Evolutionary conservation across 768 basidiomycete genomes (phyloP).

Genomic region (Paxillus rubicundulus): DNA sequence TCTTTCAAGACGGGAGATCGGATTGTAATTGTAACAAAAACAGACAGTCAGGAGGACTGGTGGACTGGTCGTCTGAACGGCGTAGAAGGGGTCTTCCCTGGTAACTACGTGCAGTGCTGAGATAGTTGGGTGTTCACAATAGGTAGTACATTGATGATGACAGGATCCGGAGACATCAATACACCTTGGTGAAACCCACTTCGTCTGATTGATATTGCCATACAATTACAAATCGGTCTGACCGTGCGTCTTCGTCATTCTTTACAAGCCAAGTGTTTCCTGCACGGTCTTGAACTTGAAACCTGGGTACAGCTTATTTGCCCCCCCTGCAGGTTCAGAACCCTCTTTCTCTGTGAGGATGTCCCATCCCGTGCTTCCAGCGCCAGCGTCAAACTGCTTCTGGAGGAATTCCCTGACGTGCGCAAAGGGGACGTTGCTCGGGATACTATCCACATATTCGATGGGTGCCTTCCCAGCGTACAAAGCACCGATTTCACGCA

Average conservation of each 20-base stretch:
- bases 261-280: conserved; percentile 2
- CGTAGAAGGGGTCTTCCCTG: conserved; percentile 85
- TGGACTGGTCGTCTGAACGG: conserved; percentile 93
- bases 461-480: conserved; percentile 10
- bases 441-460: conserved; percentile 16
- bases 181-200: no score
- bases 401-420: conserved; percentile 13
- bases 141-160: not conserved
- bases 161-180: no score
- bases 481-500: conserved; percentile 12
- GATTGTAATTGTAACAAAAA: conserved; percentile 86
- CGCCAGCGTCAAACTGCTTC: conserved; percentile 11
- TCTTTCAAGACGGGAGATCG: conserved; percentile 86
- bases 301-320: conserved; percentile 20
- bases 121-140: not conserved
- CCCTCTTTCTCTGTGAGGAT: conserved; percentile 2
- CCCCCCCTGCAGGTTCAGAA: conserved; percentile 16
- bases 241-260: not conserved
- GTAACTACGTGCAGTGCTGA: conserved; percentile 42
- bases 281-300: conserved; percentile 21
- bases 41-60: conserved; percentile 88
- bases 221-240: not conserved
- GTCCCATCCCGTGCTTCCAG: conserved; percentile 25
- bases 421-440: conserved; percentile 13
- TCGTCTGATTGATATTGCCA: not conserved